These are phyloP conservation scores for Lactarius tabidus DNA, from an alignment of 768 basidiomycete genomes.

Conservation along the genomic window DNA sequence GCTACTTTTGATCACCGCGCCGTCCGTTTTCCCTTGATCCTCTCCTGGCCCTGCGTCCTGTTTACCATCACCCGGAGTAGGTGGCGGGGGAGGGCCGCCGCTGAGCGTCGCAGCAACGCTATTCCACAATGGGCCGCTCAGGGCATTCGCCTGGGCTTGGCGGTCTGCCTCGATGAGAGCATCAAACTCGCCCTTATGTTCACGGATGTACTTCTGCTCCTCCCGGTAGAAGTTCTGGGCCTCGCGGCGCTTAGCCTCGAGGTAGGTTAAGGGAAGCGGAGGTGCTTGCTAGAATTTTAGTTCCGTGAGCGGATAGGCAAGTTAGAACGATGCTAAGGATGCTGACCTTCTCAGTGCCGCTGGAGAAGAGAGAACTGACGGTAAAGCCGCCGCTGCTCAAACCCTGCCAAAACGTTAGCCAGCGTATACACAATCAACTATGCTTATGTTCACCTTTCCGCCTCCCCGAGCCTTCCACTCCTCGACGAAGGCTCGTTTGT, in stretches of 20 bases:
- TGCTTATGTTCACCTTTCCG: conserved; percentile 15
- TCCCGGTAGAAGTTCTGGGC: conserved; percentile 50
- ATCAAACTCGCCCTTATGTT: conserved; percentile 51
- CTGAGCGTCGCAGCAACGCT: conserved; percentile 15
- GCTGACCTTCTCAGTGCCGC: conserved; percentile 34
- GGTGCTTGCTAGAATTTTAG: conserved; percentile 26
- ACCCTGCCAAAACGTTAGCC: conserved; percentile 31
- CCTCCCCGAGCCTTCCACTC: conserved; percentile 62
- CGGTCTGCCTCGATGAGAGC: conserved; percentile 48
- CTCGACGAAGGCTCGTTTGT: conserved; percentile 70
- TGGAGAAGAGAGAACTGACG: conserved; percentile 42
- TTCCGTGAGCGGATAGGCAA: conserved; percentile 15
- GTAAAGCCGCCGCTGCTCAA: conserved; percentile 41
- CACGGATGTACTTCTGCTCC: conserved; percentile 48
- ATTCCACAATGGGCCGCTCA: conserved; percentile 40
- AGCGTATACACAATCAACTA: background rate
- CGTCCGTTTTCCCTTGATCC: conserved; percentile 3
- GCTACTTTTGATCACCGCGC: background rate
- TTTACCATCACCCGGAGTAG: conserved; percentile 11
- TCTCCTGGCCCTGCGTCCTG: background rate
- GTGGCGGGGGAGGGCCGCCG: conserved; percentile 19
- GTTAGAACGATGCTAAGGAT: background rate
- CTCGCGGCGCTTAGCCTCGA: conserved; percentile 48
- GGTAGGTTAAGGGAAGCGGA: conserved; percentile 45
- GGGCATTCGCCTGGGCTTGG: conserved; percentile 45